Evolutionary conservation across 2,329 filamentous ascomycete genomes (phyloP), one percentile per base, ranked within the genome.

Genomic region (Apiospora koreana): DNA sequence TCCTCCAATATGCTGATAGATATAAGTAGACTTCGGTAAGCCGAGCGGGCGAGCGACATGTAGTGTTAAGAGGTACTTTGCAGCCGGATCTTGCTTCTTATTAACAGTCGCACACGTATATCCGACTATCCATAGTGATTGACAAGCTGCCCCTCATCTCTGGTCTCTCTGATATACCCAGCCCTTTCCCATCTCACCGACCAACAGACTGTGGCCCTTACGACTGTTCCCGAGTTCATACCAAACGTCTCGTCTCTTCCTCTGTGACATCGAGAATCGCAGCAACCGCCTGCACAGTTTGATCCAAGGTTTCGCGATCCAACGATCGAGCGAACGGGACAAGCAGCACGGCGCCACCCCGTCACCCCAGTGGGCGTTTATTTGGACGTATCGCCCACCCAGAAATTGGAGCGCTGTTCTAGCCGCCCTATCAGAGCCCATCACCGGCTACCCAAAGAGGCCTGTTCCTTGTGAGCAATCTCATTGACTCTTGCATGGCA

Each of bases 351-450:
- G 80, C 79, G 76, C 77, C 80, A 81, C 79, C 77, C 76, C 74
- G 76, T 79, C 77, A 77, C 76, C 74, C 77, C 73, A 35, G 69
- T 72, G 80, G 81, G 84, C 84, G 84, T 84, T 81, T 86, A 86
- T 83, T 81, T 75, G 76, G 77, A 74, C 78, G 76, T 80, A 78
- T 82, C 79, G 80, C 77, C 78, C 76, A 78, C 76, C 79, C 76
- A 78, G 78, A 83, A 74, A 77, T 81, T 81, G 81, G 79, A 77
- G 76, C 74, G 75, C 74, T 71, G 69, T 72, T 38, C 73, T 71
- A 76, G 72, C 76, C 74, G 78, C 74, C 83, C 84, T 85, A 86
- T 85, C 84, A 85, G 81, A 80, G 76, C 72, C 72, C 73, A 73
- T 71, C 74, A 72, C 71, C 72, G 72, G 73, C 73, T 74, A 76